Percentiles rank a stretch among this genome's conserved stretches.
Evolutionary conservation across 2,329 filamentous ascomycete species (phyloP).

Genomic region (Periglandula ipomoeae): DNA sequence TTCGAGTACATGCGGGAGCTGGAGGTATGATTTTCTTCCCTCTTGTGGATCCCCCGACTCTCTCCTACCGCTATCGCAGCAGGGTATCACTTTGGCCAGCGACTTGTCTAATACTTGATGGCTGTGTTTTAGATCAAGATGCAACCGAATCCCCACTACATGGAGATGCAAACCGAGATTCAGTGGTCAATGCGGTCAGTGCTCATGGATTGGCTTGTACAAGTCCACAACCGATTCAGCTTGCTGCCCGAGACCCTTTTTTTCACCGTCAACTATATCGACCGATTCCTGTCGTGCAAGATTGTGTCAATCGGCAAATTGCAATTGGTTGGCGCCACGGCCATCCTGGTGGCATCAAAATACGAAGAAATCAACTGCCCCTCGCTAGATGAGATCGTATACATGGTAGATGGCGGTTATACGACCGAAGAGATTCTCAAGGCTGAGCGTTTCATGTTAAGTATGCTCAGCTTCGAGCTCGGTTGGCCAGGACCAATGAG

Average conservation of each 20-base stretch:
- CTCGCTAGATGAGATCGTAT: slow-evolving; percentile 89
- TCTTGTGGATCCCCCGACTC: slow-evolving; percentile 3
- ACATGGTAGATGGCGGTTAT: slow-evolving; percentile 95
- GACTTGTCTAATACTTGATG: not conserved
- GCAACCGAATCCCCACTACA: slow-evolving; percentile 86
- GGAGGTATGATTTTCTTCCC: slow-evolving; percentile 51
- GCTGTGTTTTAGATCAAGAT: slow-evolving; percentile 52
- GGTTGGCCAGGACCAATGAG: slow-evolving; percentile 99
- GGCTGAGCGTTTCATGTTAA: slow-evolving; percentile 96
- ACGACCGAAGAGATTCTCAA: slow-evolving; percentile 87
- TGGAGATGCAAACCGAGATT: slow-evolving; percentile 95
- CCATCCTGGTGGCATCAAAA: slow-evolving; percentile 91
- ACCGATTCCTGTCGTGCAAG: slow-evolving; percentile 91
- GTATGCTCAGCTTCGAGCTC: slow-evolving; percentile 89
- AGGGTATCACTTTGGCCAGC: too few relatives aligned
- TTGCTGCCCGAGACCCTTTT: slow-evolving; percentile 92
- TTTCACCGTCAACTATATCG: slow-evolving; percentile 91
- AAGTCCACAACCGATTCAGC: slow-evolving; percentile 86
- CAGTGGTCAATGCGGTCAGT: slow-evolving; percentile 98
- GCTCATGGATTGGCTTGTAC: slow-evolving; percentile 95
- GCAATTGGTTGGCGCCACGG: slow-evolving; percentile 91
- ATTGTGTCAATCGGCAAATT: slow-evolving; percentile 91
- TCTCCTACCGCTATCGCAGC: too few relatives aligned
- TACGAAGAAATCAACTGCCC: slow-evolving; percentile 99
- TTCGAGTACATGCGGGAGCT: slow-evolving; percentile 84